phyloP scores from a whole-genome alignment of 495 filamentous ascomycete genomes.

The Cercophora newfieldiana region DNA sequence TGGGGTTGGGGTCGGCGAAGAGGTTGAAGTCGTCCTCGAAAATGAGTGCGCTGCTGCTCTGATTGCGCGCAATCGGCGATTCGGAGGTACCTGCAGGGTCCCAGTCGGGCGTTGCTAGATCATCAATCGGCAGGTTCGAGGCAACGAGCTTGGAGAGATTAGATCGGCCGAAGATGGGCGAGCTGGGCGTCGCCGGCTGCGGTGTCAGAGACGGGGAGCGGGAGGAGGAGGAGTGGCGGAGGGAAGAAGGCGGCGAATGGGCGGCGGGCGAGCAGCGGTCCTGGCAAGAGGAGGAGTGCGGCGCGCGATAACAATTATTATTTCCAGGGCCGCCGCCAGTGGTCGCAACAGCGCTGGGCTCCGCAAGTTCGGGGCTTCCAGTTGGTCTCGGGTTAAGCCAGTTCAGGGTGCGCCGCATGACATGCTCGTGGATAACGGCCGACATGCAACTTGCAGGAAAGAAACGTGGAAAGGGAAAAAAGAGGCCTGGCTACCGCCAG shows the following conservation, averaged over 20 bases:
- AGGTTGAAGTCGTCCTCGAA: slow-evolving; percentile 32
- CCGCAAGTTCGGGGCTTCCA: slow-evolving; percentile 26
- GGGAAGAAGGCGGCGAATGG: slow-evolving; percentile 38
- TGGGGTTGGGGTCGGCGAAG: slow-evolving; percentile 41
- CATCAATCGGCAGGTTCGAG: slow-evolving; percentile 19
- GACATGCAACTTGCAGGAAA: not conserved
- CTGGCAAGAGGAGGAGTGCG: slow-evolving; percentile 29
- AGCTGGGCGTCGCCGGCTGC: slow-evolving; percentile 43
- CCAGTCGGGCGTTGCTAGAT: slow-evolving; percentile 17
- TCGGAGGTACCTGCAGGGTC: slow-evolving; percentile 28
- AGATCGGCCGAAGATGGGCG: slow-evolving; percentile 39
- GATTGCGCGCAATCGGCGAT: slow-evolving; percentile 28
- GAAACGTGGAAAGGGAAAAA: slow-evolving; percentile 3
- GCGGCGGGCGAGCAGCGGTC: slow-evolving; percentile 18
- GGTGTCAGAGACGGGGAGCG: slow-evolving; percentile 38
- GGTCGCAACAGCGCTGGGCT: slow-evolving; percentile 29
- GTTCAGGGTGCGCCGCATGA: slow-evolving; percentile 33
- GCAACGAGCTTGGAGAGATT: slow-evolving; percentile 36
- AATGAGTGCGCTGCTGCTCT: slow-evolving; percentile 15
- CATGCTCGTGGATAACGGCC: slow-evolving; percentile 12
- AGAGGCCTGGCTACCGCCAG: not conserved
- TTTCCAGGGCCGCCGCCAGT: slow-evolving; percentile 8
- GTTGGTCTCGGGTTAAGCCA: slow-evolving; percentile 32
- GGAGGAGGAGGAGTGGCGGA: slow-evolving; percentile 37
- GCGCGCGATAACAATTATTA: slow-evolving; percentile 38